Percentiles rank a stretch among this genome's conserved stretches.
Evolutionary conservation across 495 filamentous ascomycete species (phyloP).

Genomic region (Chaetomium cochliodes): DNA sequence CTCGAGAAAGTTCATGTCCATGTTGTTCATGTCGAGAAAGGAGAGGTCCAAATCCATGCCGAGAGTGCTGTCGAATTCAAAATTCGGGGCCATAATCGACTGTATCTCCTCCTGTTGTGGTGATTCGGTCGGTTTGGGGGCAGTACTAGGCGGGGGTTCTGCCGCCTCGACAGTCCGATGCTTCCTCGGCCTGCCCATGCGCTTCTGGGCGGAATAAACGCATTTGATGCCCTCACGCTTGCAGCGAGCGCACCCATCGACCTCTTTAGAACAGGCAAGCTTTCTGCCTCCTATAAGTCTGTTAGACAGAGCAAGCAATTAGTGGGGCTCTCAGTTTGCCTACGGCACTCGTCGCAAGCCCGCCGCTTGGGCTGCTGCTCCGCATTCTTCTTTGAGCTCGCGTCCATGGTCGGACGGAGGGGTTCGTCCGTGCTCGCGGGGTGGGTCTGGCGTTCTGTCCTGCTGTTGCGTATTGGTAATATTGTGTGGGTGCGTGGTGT

Average conservation of each 20-base stretch:
- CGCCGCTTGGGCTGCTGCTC: conserved; percentile 44
- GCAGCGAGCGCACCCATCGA: conserved; percentile 56
- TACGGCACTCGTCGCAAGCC: conserved; percentile 65
- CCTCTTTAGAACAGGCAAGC: conserved; percentile 60
- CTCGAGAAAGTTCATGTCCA: conserved; percentile 37
- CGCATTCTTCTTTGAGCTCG: conserved; percentile 8
- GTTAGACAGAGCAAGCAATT: conserved; percentile 6
- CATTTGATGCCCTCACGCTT: conserved; percentile 53
- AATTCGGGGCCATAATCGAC: conserved; percentile 21
- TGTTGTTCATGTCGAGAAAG: conserved; percentile 36
- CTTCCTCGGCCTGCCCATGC: conserved; percentile 62
- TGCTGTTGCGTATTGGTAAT: not conserved
- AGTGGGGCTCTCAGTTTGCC: conserved; percentile 26
- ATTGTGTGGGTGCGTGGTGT: not conserved
- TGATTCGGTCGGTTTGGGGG: conserved; percentile 8
- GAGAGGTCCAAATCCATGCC: conserved; percentile 37
- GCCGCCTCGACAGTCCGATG: conserved; percentile 43
- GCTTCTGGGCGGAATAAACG: conserved; percentile 60
- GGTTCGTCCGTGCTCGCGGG: not conserved
- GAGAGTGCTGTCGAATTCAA: conserved; percentile 30
- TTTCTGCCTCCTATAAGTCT: conserved; percentile 53
- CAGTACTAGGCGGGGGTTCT: not conserved
- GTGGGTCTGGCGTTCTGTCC: not conserved
- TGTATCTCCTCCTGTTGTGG: not conserved
- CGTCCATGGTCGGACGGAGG: conserved; percentile 2